A percentile compares a stretch with the other conserved stretches of the same genome.
Conservation (phyloP, 2,329 filamentous ascomycete genomes). For the Sarocladium oryzae region DNA sequence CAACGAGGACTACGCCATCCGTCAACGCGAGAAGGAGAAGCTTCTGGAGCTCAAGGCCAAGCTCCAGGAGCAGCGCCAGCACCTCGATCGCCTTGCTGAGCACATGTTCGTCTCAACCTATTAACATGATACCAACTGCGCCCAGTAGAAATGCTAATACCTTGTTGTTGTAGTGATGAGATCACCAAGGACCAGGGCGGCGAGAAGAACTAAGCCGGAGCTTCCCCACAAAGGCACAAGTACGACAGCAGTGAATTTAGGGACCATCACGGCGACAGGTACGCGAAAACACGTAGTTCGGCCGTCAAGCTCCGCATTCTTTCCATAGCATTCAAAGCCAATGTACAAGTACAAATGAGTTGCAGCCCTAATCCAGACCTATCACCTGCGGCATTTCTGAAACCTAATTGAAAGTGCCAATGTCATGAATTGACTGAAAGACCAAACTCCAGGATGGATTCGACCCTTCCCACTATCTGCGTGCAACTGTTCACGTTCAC, state of each 20-base stretch:
- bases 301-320: not conserved
- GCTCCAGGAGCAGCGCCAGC: constrained; percentile 70
- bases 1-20: constrained; percentile 77
- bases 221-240: not conserved
- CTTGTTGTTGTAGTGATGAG: constrained; percentile 53
- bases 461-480: not conserved
- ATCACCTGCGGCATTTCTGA: not conserved
- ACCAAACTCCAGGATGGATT: constrained; percentile 3
- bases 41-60: constrained; percentile 64
- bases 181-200: constrained; percentile 67
- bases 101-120: constrained; percentile 62
- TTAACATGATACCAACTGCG: constrained; percentile 5
- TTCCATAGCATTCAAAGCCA: constrained; percentile 7
- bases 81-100: constrained; percentile 77
- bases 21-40: constrained; percentile 86
- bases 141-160: not conserved
- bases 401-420: not conserved
- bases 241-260: not conserved
- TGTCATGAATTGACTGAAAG: constrained; percentile 1
- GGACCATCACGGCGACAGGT: not conserved
- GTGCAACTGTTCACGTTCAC: constrained; percentile 26
- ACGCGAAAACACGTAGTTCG: not conserved
- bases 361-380: constrained; percentile 4
- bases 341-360: constrained; percentile 9
- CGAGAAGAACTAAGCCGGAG: constrained; percentile 49